A percentile compares a stretch with the other conserved stretches of the same genome.
Conservation (phyloP, 2,329 filamentous ascomycete genomes). For the Talaromyces sp. region DNA sequence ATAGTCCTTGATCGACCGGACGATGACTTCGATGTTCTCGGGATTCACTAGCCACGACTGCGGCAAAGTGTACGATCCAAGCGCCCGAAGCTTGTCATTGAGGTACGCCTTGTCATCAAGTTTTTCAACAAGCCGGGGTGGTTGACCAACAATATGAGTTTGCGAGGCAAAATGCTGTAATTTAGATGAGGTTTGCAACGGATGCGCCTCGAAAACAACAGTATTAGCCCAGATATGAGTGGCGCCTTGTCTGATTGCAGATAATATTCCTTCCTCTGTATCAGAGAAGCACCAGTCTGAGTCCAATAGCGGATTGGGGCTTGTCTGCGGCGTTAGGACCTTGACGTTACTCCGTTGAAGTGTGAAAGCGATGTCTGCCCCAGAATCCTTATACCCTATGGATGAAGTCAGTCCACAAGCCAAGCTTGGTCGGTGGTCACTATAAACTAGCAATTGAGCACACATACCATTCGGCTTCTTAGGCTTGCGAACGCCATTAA, state of each 20-base stretch:
- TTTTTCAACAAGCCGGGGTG: background rate
- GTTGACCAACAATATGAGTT: background rate
- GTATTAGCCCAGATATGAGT: conserved; percentile 54
- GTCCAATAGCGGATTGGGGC: conserved; percentile 31
- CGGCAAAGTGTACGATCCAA: background rate
- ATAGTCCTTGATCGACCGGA: background rate
- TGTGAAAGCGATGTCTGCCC: background rate
- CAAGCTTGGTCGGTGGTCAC: background rate
- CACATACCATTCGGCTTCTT: background rate
- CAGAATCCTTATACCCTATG: background rate
- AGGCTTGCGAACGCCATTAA: background rate
- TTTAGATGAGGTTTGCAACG: conserved; percentile 42
- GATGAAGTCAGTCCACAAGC: background rate
- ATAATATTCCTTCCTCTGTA: conserved; percentile 42
- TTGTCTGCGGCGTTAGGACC: conserved; percentile 25
- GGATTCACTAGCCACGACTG: background rate
- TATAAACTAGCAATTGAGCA: background rate
- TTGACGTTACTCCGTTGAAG: background rate
- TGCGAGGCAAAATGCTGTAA: conserved; percentile 26
- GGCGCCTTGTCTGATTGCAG: conserved; percentile 40
- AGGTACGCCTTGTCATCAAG: background rate
- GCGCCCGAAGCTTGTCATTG: background rate
- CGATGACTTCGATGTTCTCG: background rate
- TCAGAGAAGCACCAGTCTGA: conserved; percentile 46
- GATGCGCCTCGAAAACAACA: conserved; percentile 49